These are phyloP conservation scores for Trichoderma asperellum DNA, from an alignment of 2,329 filamentous ascomycete species.

Conservation along the genomic window DNA sequence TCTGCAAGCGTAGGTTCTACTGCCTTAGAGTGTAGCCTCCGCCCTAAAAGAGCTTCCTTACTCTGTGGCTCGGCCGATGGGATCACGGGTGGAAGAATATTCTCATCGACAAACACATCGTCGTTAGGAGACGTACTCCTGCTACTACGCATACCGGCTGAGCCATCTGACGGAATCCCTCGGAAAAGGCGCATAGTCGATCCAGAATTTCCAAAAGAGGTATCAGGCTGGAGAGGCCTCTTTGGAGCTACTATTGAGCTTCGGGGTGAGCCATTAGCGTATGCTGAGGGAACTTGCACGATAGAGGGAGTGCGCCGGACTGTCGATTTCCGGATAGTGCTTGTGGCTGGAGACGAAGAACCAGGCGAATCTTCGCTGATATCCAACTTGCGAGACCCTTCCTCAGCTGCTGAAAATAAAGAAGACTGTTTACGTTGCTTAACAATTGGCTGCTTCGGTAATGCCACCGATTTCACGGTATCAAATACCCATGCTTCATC, in stretches of 20 bases:
- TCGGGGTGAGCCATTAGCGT: constrained; percentile 49
- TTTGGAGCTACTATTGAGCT: constrained; percentile 56
- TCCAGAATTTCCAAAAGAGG: constrained; percentile 90
- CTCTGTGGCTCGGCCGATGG: constrained; percentile 60
- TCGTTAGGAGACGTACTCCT: constrained; percentile 46
- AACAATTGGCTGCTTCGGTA: constrained; percentile 53
- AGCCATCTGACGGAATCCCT: constrained; percentile 75
- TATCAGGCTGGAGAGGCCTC: constrained; percentile 82
- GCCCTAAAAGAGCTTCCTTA: constrained; percentile 83
- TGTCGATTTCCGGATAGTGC: constrained; percentile 65
- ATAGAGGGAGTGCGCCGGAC: constrained; percentile 53
- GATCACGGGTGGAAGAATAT: constrained; percentile 56
- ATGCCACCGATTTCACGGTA: constrained; percentile 75
- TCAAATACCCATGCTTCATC: constrained; percentile 95
- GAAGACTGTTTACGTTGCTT: constrained; percentile 58
- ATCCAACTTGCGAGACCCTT: constrained; percentile 63
- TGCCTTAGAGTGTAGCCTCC: constrained; percentile 78
- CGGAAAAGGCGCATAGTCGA: constrained; percentile 93
- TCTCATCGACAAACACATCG: constrained; percentile 62
- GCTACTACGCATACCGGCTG: constrained; percentile 47
- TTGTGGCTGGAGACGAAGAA: constrained; percentile 55
- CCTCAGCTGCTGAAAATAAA: constrained; percentile 58
- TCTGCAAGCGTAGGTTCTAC: constrained; percentile 85
- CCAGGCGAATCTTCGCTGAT: constrained; percentile 64
- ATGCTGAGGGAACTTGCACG: constrained; percentile 41